Conservation (phyloP, 1,284 basidiomycete genomes). For the Fistulinella cinereoalba region DNA sequence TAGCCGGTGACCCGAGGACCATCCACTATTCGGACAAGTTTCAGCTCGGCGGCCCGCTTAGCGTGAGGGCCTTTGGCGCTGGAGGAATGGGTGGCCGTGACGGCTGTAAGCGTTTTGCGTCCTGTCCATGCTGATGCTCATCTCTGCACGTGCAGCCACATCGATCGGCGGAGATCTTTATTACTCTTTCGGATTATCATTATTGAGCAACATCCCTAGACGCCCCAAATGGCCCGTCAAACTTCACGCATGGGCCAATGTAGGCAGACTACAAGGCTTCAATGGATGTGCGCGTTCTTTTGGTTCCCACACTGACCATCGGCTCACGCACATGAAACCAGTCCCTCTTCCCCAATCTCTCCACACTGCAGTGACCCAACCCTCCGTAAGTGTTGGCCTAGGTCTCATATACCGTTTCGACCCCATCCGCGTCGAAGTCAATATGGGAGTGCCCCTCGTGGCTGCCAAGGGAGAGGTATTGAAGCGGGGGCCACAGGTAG, state of each 20-base stretch:
- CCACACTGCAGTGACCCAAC: conserved; percentile 33
- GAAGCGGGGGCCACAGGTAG: conserved; percentile 85
- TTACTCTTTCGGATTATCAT: conserved; percentile 80
- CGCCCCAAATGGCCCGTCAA: conserved; percentile 89
- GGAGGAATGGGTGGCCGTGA: conserved; percentile 87
- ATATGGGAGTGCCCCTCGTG: conserved; percentile 87
- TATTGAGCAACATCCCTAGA: conserved; percentile 77
- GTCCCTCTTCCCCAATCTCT: conserved; percentile 12
- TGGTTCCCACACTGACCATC: not conserved
- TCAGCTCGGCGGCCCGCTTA: conserved; percentile 92
- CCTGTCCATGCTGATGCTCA: not conserved
- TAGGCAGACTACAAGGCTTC: conserved; percentile 74
- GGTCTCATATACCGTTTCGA: conserved; percentile 92
- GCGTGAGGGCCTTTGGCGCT: conserved; percentile 80
- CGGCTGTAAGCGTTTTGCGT: conserved; percentile 49
- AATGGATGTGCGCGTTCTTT: conserved; percentile 42
- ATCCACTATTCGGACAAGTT: conserved; percentile 79
- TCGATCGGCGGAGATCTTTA: conserved; percentile 88
- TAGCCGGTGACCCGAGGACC: conserved; percentile 40
- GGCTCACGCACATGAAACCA: not conserved
- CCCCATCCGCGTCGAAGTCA: conserved; percentile 84
- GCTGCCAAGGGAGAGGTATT: conserved; percentile 75
- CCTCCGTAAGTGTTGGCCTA: conserved; percentile 79
- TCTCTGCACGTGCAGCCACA: conserved; percentile 46
- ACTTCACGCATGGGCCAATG: conserved; percentile 82